phyloP scores from a whole-genome alignment of 192 early-diverging fungal species.

The Neocallimastix lanati region DNA sequence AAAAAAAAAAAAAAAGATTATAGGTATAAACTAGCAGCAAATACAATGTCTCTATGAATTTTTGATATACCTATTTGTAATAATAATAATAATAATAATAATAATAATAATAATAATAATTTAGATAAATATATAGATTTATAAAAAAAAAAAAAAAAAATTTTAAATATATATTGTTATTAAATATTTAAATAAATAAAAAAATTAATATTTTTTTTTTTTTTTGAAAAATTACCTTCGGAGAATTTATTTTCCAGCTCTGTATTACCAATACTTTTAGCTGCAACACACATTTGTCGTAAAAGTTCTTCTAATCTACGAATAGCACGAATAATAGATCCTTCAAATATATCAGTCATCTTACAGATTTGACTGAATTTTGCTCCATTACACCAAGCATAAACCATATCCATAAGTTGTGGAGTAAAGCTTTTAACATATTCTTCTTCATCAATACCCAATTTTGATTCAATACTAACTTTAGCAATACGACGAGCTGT shows the following conservation, averaged over 20 bases:
- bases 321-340: conserved; percentile 76
- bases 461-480: conserved; percentile 72
- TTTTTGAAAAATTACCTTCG: conserved; percentile 28
- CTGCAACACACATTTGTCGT: conserved; percentile 72
- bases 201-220: too few species aligned
- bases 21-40: conserved; percentile 82
- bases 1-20: too few species aligned
- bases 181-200: too few species aligned
- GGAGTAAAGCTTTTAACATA: conserved; percentile 70
- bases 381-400: conserved; percentile 75
- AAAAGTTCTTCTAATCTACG: conserved; percentile 76
- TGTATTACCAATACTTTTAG: conserved; percentile 84
- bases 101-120: too few species aligned
- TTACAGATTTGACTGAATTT: conserved; percentile 87
- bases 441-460: conserved; percentile 69
- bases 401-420: conserved; percentile 88
- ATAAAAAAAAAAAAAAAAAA: too few species aligned
- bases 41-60: conserved; percentile 94
- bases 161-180: too few species aligned
- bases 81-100: not conserved
- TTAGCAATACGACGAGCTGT: conserved; percentile 67
- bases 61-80: conserved; percentile 42
- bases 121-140: too few species aligned
- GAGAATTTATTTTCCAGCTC: conserved; percentile 90
- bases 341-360: conserved; percentile 90